Evolutionary conservation across 169 alveolate genomes (phyloP), one percentile per base, ranked within the genome.

Genomic region (Cryptosporidium bovis): DNA sequence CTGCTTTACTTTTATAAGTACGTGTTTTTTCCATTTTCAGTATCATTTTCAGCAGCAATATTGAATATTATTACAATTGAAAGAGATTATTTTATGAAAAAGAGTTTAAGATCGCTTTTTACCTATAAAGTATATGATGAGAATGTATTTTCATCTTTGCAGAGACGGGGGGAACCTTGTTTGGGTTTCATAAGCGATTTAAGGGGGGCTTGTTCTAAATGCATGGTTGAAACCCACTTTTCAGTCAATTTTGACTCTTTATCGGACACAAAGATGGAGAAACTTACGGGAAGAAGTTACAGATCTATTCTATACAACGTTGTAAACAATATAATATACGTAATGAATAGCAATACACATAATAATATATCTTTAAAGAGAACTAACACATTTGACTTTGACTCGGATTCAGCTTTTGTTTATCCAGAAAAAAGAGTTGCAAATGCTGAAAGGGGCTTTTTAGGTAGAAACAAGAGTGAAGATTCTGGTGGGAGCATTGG

Each of bases 11-110:
- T 77, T 62, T 77, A 77, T 20, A 56, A 62, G 46, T 77, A 71
- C 16, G 87, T 77, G 16, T 77, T 77, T 66, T 77, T 77, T 27
- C 87, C 87, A 1, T 48, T 77, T 8, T 56, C 87, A 2, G 34
- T 71, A 50, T 77, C 87, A 18, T 58, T 77, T 29, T 58, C 87
- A 20, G 69, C 87, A 12, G 87, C 87, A 18, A 34, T 77, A 31
- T 29, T 77, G 27, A 77, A 77, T 40, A 77, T 77, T 15, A 48
- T 77, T 36, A 77, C 87, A 44, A 66, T 77, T 10, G 87, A 77
- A 40, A 55, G 87, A 20, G 87, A 77, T 40, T 60, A 56, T 24
- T 77, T 77, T 44, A 40, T 77, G 13, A 53, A 77, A 31, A 51
- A 53, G 12, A 24, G 64, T 36, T 50, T 77, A 12, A 55, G 65